phyloP scores from a whole-genome alignment of 345 rosid species.

The Rhizophora mangle region DNA sequence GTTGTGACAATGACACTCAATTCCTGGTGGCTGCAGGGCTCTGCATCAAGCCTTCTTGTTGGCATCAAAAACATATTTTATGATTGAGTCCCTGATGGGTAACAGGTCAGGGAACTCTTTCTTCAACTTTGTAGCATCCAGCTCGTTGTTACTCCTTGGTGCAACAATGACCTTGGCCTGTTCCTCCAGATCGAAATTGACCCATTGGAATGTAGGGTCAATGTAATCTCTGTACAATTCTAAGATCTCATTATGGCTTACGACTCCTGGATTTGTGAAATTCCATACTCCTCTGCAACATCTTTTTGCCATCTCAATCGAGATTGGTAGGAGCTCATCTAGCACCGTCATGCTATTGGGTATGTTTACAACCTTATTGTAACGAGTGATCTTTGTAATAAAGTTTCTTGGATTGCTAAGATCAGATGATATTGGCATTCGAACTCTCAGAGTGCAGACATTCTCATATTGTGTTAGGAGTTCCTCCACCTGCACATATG shows the following conservation, averaged over 20 bases:
- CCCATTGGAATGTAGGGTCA: constrained; percentile 45
- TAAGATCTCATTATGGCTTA: constrained; percentile 55
- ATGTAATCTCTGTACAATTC: constrained; percentile 48
- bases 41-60: constrained; percentile 37
- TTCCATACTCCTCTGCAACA: constrained; percentile 56
- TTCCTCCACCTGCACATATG: constrained; percentile 48
- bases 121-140: constrained; percentile 53
- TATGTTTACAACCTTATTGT: constrained; percentile 55
- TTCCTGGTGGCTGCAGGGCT: not conserved
- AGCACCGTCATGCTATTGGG: constrained; percentile 64
- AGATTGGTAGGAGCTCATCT: constrained; percentile 55
- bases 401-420: constrained; percentile 53
- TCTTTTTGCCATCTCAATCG: constrained; percentile 60
- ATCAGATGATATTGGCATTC: constrained; percentile 64
- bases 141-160: constrained; percentile 55
- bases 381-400: constrained; percentile 44
- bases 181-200: constrained; percentile 50
- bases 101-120: constrained; percentile 51
- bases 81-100: constrained; percentile 49
- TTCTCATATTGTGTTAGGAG: constrained; percentile 47
- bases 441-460: constrained; percentile 52
- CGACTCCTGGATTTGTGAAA: constrained; percentile 61
- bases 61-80: constrained; percentile 46
- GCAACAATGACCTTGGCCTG: constrained; percentile 55
- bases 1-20: not conserved